Conservation (phyloP, 768 basidiomycete genomes). For the Tylopilus sp. region DNA sequence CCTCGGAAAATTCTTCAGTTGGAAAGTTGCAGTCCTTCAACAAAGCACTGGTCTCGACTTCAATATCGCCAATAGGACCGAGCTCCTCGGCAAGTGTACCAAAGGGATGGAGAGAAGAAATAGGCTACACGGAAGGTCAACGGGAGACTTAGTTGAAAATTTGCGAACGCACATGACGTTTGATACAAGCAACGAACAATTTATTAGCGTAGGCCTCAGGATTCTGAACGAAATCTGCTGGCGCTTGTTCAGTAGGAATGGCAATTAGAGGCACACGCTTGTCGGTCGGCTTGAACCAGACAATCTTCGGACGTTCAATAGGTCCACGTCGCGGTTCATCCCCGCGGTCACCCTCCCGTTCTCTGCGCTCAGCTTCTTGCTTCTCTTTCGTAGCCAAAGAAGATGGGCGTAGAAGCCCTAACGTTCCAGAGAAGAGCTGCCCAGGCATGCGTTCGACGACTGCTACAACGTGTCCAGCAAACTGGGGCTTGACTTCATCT, state of each 20-base stretch:
- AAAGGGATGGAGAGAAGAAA: conserved; percentile 97
- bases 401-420: conserved; percentile 91
- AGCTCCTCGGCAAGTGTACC: conserved; percentile 97
- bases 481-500: conserved; percentile 97
- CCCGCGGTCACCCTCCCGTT: conserved; percentile 90
- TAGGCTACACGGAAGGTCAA: conserved; percentile 52
- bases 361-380: conserved; percentile 95
- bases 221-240: conserved; percentile 92
- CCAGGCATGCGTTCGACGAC: conserved; percentile 99
- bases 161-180: conserved; percentile 76
- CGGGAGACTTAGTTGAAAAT: conserved; percentile 1
- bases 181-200: conserved; percentile 97
- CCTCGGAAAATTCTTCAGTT: conserved; percentile 93
- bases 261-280: conserved; percentile 98
- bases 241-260: conserved; percentile 98
- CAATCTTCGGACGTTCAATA: conserved; percentile 94
- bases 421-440: conserved; percentile 95
- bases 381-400: conserved; percentile 98
- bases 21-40: conserved; percentile 99
- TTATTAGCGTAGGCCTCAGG: conserved; percentile 87
- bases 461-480: conserved; percentile 98
- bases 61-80: conserved; percentile 96
- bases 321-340: conserved; percentile 77
- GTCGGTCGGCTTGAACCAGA: conserved; percentile 99
- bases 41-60: conserved; percentile 95